A percentile compares a stretch with the other conserved stretches of the same genome.
Evolutionary conservation across 345 rosid genomes (phyloP).

Genomic region (Orychophragmus violaceus): DNA sequence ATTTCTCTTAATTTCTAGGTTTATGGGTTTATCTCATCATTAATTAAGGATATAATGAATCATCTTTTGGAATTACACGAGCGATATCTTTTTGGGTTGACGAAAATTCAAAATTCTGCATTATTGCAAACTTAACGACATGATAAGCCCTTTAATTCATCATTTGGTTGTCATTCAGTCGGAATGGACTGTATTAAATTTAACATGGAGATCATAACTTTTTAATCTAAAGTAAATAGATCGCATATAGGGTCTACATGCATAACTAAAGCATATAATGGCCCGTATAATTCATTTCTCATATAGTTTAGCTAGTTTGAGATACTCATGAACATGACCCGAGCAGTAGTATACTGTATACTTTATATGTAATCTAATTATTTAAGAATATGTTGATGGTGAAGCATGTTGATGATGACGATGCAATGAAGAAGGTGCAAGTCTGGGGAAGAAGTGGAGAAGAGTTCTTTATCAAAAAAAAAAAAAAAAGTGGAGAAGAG

Average conservation of each 20-base stretch:
- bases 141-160: background rate
- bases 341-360: background rate
- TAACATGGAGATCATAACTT: background rate
- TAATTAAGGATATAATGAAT: conserved; percentile 23
- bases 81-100: background rate
- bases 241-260: background rate
- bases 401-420: background rate
- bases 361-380: background rate
- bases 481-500: conserved; percentile 5
- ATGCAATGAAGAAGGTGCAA: conserved; percentile 12
- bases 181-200: background rate
- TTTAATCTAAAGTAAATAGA: background rate
- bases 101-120: conserved; percentile 1
- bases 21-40: conserved; percentile 24
- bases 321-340: background rate
- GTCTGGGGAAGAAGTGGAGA: background rate
- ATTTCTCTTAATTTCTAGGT: no score
- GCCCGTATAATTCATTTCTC: background rate
- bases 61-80: conserved; percentile 14
- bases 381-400: background rate
- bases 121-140: background rate
- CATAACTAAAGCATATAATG: background rate
- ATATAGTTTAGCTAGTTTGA: background rate
- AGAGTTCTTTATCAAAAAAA: no score
- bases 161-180: background rate